These are phyloP conservation scores for Hibiscus syriacus DNA, from an alignment of 345 rosid species.

Conservation along the genomic window DNA sequence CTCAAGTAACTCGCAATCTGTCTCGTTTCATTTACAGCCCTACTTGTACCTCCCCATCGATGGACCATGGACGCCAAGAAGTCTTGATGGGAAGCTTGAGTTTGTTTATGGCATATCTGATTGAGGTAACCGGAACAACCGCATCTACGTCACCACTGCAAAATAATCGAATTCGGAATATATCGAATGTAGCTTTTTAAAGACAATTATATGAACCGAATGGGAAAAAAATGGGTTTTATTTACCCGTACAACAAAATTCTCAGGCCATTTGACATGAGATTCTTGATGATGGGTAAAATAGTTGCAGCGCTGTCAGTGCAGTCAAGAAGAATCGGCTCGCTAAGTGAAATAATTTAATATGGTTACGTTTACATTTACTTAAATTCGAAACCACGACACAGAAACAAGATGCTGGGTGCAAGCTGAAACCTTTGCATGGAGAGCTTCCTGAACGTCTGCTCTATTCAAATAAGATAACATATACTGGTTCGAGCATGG, in stretches of 20 bases:
- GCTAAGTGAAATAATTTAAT: neutral
- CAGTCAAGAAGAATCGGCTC: neutral
- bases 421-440: neutral
- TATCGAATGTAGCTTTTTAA: neutral
- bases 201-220: neutral
- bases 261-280: constrained; percentile 28
- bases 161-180: neutral
- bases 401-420: neutral
- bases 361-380: neutral
- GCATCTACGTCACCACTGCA: constrained; percentile 23
- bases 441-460: constrained; percentile 4
- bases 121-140: constrained; percentile 18
- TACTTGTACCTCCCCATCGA: constrained; percentile 13
- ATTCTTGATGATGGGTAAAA: constrained; percentile 33
- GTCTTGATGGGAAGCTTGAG: constrained; percentile 15
- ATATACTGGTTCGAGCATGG: neutral
- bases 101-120: constrained; percentile 13
- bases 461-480: neutral
- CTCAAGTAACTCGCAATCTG: no score
- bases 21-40: no score
- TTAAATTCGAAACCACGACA: neutral
- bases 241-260: constrained; percentile 42
- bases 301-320: neutral
- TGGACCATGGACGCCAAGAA: constrained; percentile 24
- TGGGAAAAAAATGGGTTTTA: neutral